A percentile compares a stretch with the other conserved stretches of the same genome.
phyloP scores from a whole-genome alignment of 2,329 filamentous ascomycete species.

The Phyllosticta capitalensis region DNA sequence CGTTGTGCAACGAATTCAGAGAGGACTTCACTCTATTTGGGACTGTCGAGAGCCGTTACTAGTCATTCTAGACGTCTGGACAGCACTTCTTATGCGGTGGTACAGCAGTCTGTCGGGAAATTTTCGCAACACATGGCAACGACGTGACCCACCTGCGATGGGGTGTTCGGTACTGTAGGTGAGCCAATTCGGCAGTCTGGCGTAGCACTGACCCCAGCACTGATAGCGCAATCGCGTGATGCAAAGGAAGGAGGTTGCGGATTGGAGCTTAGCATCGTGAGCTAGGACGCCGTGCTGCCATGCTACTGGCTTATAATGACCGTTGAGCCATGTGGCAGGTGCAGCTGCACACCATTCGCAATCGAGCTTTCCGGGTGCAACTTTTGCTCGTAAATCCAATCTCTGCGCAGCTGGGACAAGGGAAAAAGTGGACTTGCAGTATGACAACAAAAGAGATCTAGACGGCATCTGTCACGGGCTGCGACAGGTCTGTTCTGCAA shows the following conservation, averaged over 20 bases:
- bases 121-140: neutral
- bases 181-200: neutral
- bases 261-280: neutral
- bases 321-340: neutral
- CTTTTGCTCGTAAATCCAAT: neutral
- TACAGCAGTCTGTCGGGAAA: neutral
- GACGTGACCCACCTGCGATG: neutral
- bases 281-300: neutral
- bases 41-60: neutral
- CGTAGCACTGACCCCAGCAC: neutral
- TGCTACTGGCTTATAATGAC: neutral
- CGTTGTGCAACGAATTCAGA: conserved; percentile 5
- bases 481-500: neutral
- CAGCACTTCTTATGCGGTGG: neutral
- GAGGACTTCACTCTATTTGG: neutral
- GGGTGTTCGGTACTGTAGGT: neutral
- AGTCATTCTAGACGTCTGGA: neutral
- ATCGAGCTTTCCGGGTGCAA: neutral
- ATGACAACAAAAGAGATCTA: neutral
- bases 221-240: neutral
- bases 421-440: neutral
- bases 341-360: neutral
- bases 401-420: neutral
- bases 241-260: neutral
- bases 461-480: neutral